A percentile compares a stretch with the other conserved stretches of the same genome.
phyloP scores from a whole-genome alignment of 441 rosid species.

The Metrosideros polymorpha region DNA sequence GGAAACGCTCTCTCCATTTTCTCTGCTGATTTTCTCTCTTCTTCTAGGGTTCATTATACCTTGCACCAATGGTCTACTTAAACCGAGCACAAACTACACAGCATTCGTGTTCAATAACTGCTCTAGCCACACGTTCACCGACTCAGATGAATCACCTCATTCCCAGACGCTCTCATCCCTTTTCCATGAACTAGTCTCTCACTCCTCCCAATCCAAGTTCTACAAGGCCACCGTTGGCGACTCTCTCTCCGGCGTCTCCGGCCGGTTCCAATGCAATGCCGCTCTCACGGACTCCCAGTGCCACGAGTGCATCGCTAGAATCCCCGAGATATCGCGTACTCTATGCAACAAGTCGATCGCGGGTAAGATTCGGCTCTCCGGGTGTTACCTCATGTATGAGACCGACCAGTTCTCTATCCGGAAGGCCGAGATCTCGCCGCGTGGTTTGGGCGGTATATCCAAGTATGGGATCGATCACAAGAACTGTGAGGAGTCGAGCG shows the following conservation, averaged over 20 bases:
- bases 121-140: conserved; percentile 13
- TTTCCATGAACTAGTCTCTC: conserved; percentile 27
- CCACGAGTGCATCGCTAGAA: conserved; percentile 32
- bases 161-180: conserved; percentile 29
- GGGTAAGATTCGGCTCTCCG: conserved; percentile 57
- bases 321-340: conserved; percentile 23
- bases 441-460: background rate
- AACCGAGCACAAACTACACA: conserved; percentile 19
- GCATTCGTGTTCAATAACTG: conserved; percentile 48
- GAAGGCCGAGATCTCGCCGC: background rate
- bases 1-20: background rate
- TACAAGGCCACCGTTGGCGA: conserved; percentile 39
- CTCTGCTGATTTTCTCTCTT: conserved; percentile 5
- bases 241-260: conserved; percentile 32
- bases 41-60: conserved; percentile 4
- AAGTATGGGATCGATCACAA: conserved; percentile 29
- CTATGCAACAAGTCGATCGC: conserved; percentile 35
- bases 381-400: conserved; percentile 53
- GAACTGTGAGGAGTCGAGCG: conserved; percentile 21
- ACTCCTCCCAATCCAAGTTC: conserved; percentile 41
- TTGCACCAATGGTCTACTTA: background rate
- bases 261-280: conserved; percentile 60
- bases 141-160: conserved; percentile 10
- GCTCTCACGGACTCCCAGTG: conserved; percentile 39
- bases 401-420: conserved; percentile 10